A percentile compares a stretch with the other conserved stretches of the same genome.
Evolutionary conservation across 1,139 yeast genomes (phyloP).

Genomic region (Candida neerlandica): DNA sequence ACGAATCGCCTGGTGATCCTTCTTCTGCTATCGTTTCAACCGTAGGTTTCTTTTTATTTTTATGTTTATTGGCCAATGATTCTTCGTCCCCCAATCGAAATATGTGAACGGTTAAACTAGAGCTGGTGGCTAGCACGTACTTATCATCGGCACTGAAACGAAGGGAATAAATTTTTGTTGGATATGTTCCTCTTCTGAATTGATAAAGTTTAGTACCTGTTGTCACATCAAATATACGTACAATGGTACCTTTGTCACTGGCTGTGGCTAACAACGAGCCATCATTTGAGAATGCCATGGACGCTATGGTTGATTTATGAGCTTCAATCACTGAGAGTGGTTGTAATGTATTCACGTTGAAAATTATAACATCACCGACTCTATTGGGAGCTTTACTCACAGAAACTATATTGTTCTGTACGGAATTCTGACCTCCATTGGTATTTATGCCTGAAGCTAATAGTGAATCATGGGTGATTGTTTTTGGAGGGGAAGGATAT

Average conservation of each 20-base stretch:
- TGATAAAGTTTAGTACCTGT: constrained; percentile 84
- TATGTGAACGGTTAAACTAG: constrained; percentile 92
- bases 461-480: constrained; percentile 47
- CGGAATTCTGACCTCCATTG: constrained; percentile 48
- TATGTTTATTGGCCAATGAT: constrained; percentile 47
- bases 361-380: constrained; percentile 87
- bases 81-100: constrained; percentile 72
- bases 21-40: constrained; percentile 38
- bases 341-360: constrained; percentile 74
- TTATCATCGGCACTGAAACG: constrained; percentile 76
- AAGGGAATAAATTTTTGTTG: constrained; percentile 83
- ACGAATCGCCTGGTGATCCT: constrained; percentile 2
- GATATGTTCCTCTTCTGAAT: constrained; percentile 92
- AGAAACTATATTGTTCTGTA: constrained; percentile 45
- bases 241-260: constrained; percentile 92
- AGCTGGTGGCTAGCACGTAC: constrained; percentile 80
- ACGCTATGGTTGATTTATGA: constrained; percentile 83
- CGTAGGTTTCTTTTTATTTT: constrained; percentile 28
- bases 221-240: constrained; percentile 83
- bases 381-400: constrained; percentile 50
- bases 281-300: constrained; percentile 73
- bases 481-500: constrained; percentile 80
- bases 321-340: constrained; percentile 93
- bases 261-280: constrained; percentile 91
- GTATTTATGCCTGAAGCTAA: constrained; percentile 47